Conservation (phyloP, 805 yeast genomes). For the Sugiyamaella mastotermitis region DNA sequence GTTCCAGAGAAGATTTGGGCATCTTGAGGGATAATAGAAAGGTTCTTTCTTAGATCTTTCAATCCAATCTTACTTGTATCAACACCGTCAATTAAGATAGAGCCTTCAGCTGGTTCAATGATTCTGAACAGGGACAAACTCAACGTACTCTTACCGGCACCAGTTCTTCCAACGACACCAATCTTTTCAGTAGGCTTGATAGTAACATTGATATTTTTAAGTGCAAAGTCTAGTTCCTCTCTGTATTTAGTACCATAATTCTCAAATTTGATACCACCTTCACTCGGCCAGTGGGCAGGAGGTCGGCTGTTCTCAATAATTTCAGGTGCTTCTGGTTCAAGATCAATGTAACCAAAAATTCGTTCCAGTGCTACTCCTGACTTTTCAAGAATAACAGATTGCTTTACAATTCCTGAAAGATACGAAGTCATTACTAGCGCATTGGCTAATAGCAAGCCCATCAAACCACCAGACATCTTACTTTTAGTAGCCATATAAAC, state of each 20-base stretch:
- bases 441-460: constrained; percentile 81
- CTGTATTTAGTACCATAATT: constrained; percentile 64
- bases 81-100: constrained; percentile 48
- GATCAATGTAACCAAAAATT: constrained; percentile 23
- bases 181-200: constrained; percentile 70
- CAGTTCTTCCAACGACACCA: constrained; percentile 85
- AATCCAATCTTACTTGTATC: constrained; percentile 47
- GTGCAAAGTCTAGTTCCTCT: constrained; percentile 61
- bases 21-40: constrained; percentile 62
- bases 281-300: constrained; percentile 57
- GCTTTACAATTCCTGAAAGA: constrained; percentile 82
- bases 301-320: constrained; percentile 58
- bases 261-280: constrained; percentile 57
- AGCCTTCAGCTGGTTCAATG: constrained; percentile 45
- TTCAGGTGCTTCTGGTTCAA: constrained; percentile 58
- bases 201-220: constrained; percentile 54
- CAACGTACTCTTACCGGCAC: constrained; percentile 80
- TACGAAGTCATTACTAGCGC: constrained; percentile 79
- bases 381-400: constrained; percentile 88
- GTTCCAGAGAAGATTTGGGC: constrained; percentile 60
- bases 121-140: constrained; percentile 63
- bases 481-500: constrained; percentile 39
- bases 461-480: constrained; percentile 75
- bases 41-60: constrained; percentile 45
- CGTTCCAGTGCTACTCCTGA: constrained; percentile 82